Evolutionary conservation across 805 yeast genomes (phyloP), one percentile per base, ranked within the genome.

Genomic region (Aciculoconidium aculeatum): DNA sequence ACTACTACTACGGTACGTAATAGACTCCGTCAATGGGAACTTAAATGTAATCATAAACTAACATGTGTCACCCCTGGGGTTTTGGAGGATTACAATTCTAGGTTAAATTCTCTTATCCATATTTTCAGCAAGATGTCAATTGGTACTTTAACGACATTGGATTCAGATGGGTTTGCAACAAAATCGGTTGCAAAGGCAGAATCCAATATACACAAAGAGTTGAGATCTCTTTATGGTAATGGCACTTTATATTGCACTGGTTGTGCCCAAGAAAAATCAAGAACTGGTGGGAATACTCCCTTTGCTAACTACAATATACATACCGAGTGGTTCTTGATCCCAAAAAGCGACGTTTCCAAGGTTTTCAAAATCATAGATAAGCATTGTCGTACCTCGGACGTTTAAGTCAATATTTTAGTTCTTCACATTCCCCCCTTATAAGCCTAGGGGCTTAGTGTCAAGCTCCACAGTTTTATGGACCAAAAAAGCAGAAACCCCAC

Each of bases 271-370:
- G 25, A 17, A 8, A 15, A 13, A n/a, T 11, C 15, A 15, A 21
- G 15, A 4, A 10, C 17, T 28, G 7, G 21, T 27, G 12, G n/a
- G n/a, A n/a, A 12, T 28, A 23, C 24, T 20, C 26, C 23, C 10
- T 14, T 25, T 32, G 30, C 37, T 28, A 13, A 28, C n/a, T 57
- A 49, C 37, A 57, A 56, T 19, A 45, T 65, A 8, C 80, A 74
- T 43, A 57, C 56, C 10, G 80, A 74, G 42, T 74, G 80, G 79
- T 74, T 74, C 36, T 45, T 71, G n/a, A 45, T 74, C 1, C 77
- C 77, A 0, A 60, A 70, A 34, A 44, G 39, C 15, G 62, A 64
- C 6, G 25, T 72, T 6, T 28, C 37, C 7, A 17, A 25, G 7
- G 56, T 70, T 2, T 61, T 56, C 40, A 34, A 36, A 7, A 15